Evolutionary conservation across 2,329 filamentous ascomycete genomes (phyloP).

Genomic region (Talaromyces sp.): DNA sequence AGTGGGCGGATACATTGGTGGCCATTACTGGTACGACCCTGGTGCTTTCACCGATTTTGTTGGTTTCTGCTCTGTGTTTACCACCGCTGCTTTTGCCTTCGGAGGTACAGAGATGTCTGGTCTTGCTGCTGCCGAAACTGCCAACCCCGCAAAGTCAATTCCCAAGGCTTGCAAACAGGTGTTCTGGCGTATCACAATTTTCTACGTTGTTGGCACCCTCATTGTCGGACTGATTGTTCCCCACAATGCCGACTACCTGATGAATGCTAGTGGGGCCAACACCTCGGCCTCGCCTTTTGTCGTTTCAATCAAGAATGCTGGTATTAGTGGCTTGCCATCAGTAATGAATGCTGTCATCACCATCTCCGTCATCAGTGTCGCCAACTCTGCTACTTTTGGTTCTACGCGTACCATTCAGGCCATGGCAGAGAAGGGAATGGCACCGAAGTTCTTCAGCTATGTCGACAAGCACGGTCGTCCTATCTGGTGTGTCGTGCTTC

Average conservation of each 20-base stretch:
- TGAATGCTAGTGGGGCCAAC: constrained; percentile 40
- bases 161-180: constrained; percentile 50
- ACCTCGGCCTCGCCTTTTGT: constrained; percentile 62
- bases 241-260: constrained; percentile 38
- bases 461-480: constrained; percentile 48
- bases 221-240: constrained; percentile 48
- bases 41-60: constrained; percentile 50
- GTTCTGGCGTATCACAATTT: constrained; percentile 51
- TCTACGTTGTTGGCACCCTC: constrained; percentile 48
- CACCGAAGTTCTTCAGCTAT: constrained; percentile 44
- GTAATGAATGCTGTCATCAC: constrained; percentile 68
- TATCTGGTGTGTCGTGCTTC: constrained; percentile 40
- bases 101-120: constrained; percentile 54
- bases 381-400: constrained; percentile 58
- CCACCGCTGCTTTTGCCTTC: constrained; percentile 57
- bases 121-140: constrained; percentile 52
- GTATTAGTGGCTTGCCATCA: constrained; percentile 58
- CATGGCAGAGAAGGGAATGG: constrained; percentile 47
- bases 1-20: constrained; percentile 42
- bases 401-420: constrained; percentile 57
- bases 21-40: constrained; percentile 29
- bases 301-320: constrained; percentile 60
- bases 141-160: constrained; percentile 50
- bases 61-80: constrained; percentile 57
- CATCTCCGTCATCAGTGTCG: constrained; percentile 58